Percentiles rank a stretch among this genome's conserved stretches.
Evolutionary conservation across 768 basidiomycete genomes (phyloP).

Genomic region (Coprinopsis cinerea): DNA sequence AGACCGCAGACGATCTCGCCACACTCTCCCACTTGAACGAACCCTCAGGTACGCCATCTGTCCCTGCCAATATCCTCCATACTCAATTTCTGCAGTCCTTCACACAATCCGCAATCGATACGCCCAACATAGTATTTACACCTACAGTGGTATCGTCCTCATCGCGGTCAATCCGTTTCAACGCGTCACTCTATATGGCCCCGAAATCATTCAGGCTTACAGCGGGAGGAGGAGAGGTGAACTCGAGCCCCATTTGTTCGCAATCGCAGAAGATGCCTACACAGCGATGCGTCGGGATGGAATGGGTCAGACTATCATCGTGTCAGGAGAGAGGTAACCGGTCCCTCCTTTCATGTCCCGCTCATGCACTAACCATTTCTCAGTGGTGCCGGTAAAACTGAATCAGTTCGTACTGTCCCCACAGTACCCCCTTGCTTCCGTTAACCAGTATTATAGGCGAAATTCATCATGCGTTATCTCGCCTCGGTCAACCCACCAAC

Average conservation of each 20-base stretch:
- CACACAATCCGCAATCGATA: constrained; percentile 98
- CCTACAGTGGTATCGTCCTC: constrained; percentile 97
- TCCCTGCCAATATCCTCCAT: constrained; percentile 1
- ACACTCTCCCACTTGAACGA: constrained; percentile 98
- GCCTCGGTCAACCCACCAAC: constrained; percentile 92
- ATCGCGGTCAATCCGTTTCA: constrained; percentile 99
- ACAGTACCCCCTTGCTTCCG: background rate
- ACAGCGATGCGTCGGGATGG: constrained; percentile 94
- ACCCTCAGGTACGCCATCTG: constrained; percentile 67
- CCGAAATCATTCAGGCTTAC: constrained; percentile 96
- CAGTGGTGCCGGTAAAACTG: constrained; percentile 99
- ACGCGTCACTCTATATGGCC: constrained; percentile 93
- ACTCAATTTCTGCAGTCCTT: constrained; percentile 51
- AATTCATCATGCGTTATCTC: constrained; percentile 99
- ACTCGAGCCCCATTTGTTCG: constrained; percentile 95
- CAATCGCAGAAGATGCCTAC: constrained; percentile 98
- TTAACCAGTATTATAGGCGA: constrained; percentile 49
- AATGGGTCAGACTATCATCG: constrained; percentile 97
- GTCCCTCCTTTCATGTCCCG: constrained; percentile 11
- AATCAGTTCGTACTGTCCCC: constrained; percentile 57
- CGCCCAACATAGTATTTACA: constrained; percentile 95
- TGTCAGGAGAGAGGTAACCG: constrained; percentile 90
- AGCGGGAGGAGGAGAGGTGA: constrained; percentile 89
- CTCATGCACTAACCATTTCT: constrained; percentile 14
- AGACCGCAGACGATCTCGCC: constrained; percentile 96